Conservation (phyloP, 371 early-diverging fungal genomes). For the Basidiobolus meristosporus region DNA sequence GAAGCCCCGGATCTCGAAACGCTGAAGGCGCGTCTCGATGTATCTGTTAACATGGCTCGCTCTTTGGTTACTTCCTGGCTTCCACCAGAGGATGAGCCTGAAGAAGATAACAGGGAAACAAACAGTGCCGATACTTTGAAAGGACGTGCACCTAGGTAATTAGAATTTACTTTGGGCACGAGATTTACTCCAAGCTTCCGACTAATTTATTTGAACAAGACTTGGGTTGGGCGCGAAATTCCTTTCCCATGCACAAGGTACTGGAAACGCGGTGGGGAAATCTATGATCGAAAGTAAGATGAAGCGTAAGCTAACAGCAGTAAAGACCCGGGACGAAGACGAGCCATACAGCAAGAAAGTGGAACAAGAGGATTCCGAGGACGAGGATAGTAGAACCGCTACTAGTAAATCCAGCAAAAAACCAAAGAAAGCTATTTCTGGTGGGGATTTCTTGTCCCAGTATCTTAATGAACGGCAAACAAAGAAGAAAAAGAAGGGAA, state of each 20-base stretch:
- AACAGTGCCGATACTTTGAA: not conserved
- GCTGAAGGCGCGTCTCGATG: not conserved
- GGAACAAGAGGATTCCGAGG: too few relatives aligned
- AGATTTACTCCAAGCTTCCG: not conserved
- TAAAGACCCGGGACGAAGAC: too few relatives aligned
- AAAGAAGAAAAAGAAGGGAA: too few relatives aligned
- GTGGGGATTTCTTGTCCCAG: too few relatives aligned
- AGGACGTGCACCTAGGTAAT: not conserved
- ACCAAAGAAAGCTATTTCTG: too few relatives aligned
- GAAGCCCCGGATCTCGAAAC: conserved; percentile 7
- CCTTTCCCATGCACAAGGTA: not conserved
- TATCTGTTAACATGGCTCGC: not conserved
- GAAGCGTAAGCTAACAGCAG: too few relatives aligned
- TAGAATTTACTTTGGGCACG: not conserved
- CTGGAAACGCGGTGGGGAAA: too few relatives aligned
- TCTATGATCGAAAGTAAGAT: too few relatives aligned
- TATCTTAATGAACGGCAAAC: too few relatives aligned
- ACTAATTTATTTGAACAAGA: not conserved
- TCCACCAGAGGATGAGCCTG: not conserved
- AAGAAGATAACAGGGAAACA: not conserved
- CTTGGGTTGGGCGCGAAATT: not conserved
- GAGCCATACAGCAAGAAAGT: too few relatives aligned
- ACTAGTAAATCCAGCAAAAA: too few relatives aligned
- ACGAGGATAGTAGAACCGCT: too few relatives aligned
- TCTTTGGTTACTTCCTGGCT: not conserved